Percentiles rank a stretch among this genome's conserved stretches.
Evolutionary conservation across 2,329 filamentous ascomycete species (phyloP).

Genomic region (Metarhizium anisopliae): DNA sequence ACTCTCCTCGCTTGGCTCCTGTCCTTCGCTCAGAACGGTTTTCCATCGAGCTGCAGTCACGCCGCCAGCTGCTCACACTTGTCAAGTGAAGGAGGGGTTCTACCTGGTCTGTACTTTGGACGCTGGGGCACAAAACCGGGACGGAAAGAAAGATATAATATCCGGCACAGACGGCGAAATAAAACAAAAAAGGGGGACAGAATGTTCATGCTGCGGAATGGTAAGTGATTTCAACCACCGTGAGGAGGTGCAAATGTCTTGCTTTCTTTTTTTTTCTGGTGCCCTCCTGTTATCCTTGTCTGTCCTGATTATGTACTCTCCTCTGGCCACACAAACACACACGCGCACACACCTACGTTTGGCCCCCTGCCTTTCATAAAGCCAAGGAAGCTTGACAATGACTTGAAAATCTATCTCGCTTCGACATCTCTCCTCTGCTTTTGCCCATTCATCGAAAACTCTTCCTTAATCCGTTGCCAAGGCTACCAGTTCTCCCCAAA

Average conservation of each 20-base stretch:
- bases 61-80: neutral
- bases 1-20: neutral
- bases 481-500: neutral
- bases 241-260: neutral
- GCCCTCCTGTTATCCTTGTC: neutral
- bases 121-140: neutral
- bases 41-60: neutral
- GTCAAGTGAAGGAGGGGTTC: neutral
- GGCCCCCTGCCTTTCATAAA: neutral
- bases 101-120: neutral
- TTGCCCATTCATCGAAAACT: neutral
- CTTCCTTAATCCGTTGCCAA: neutral
- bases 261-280: neutral
- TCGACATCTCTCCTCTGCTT: neutral
- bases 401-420: too few relatives aligned
- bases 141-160: neutral
- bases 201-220: conserved; percentile 37
- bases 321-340: too few relatives aligned
- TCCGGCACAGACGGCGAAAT: neutral
- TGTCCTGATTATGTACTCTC: neutral
- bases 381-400: neutral
- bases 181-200: neutral
- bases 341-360: too few relatives aligned
- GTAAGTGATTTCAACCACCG: conserved; percentile 21
- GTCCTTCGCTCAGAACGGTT: neutral